phyloP scores from a whole-genome alignment of 2,329 filamentous ascomycete genomes.

The Elsinoe ampelina region DNA sequence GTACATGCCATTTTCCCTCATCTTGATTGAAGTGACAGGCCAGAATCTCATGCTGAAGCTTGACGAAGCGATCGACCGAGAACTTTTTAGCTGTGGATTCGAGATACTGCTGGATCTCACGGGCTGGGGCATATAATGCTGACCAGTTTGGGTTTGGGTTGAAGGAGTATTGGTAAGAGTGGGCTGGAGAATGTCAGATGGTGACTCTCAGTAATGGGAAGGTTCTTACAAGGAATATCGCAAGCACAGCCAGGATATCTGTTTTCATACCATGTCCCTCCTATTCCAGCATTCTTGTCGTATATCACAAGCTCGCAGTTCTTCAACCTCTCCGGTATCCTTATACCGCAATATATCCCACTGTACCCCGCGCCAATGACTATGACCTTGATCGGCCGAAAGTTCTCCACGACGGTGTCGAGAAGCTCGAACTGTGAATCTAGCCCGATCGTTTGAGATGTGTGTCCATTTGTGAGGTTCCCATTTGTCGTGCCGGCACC shows the following conservation, averaged over 20 bases:
- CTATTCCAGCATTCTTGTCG: constrained; percentile 36
- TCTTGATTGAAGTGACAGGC: constrained; percentile 28
- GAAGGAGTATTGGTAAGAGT: constrained; percentile 37
- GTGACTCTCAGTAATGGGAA: not conserved
- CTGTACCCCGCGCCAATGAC: constrained; percentile 38
- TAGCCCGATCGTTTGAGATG: constrained; percentile 13
- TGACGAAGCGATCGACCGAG: constrained; percentile 30
- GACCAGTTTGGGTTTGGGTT: constrained; percentile 35
- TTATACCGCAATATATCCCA: constrained; percentile 36
- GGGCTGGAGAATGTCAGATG: constrained; percentile 19
- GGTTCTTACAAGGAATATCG: constrained; percentile 16
- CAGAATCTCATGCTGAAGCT: constrained; percentile 28
- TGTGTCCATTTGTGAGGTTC: constrained; percentile 15
- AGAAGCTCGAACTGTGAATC: constrained; percentile 24
- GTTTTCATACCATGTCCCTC: constrained; percentile 34
- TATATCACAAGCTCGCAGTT: constrained; percentile 35
- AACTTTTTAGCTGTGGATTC: constrained; percentile 28
- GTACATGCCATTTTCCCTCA: constrained; percentile 30
- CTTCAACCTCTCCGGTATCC: constrained; percentile 33
- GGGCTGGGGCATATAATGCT: constrained; percentile 31
- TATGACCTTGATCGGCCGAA: constrained; percentile 34
- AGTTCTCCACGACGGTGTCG: constrained; percentile 34
- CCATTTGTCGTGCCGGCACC: constrained; percentile 11
- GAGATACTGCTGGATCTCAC: constrained; percentile 32
- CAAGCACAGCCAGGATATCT: constrained; percentile 37